These are phyloP conservation scores for Coemansia sp. DNA, from an alignment of 192 early-diverging fungal genomes.

Conservation along the genomic window DNA sequence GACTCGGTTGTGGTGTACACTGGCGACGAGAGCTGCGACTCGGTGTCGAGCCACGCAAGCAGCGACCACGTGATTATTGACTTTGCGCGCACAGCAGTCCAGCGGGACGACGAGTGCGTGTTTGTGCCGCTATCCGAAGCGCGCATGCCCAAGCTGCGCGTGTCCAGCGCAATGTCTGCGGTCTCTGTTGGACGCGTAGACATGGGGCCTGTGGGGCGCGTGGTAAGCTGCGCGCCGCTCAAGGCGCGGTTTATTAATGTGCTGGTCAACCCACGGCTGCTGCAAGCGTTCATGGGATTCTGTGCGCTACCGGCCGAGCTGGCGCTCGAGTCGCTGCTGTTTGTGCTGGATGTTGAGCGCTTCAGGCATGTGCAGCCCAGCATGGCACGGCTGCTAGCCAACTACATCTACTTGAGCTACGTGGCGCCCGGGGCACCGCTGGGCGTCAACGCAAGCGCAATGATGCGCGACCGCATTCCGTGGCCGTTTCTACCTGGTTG, in stretches of 20 bases:
- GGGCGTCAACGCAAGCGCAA: constrained; percentile 68
- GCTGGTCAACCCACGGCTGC: constrained; percentile 23
- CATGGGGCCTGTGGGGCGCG: constrained; percentile 13
- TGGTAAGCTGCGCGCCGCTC: constrained; percentile 39
- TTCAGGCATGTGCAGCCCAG: constrained; percentile 57
- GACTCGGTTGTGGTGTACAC: constrained; percentile 53
- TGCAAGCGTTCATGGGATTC: constrained; percentile 45
- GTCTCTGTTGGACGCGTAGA: constrained; percentile 1
- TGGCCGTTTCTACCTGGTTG: constrained; percentile 63
- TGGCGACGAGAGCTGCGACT: background rate
- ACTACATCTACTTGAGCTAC: constrained; percentile 79
- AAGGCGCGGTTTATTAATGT: constrained; percentile 52
- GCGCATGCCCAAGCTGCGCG: background rate
- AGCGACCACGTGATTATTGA: constrained; percentile 10
- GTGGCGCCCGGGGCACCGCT: constrained; percentile 65
- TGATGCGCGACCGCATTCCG: constrained; percentile 68
- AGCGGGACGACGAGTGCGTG: background rate
- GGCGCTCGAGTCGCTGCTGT: constrained; percentile 75
- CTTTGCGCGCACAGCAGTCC: background rate
- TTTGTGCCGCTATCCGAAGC: constrained; percentile 10
- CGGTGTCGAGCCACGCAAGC: constrained; percentile 24
- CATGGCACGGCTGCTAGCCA: constrained; percentile 54
- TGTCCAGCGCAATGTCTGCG: background rate
- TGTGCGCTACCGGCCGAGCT: constrained; percentile 61
- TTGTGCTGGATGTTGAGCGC: constrained; percentile 83